Conservation (phyloP, 2,329 filamentous ascomycete genomes). For the Drechslerella stenobrocha region DNA sequence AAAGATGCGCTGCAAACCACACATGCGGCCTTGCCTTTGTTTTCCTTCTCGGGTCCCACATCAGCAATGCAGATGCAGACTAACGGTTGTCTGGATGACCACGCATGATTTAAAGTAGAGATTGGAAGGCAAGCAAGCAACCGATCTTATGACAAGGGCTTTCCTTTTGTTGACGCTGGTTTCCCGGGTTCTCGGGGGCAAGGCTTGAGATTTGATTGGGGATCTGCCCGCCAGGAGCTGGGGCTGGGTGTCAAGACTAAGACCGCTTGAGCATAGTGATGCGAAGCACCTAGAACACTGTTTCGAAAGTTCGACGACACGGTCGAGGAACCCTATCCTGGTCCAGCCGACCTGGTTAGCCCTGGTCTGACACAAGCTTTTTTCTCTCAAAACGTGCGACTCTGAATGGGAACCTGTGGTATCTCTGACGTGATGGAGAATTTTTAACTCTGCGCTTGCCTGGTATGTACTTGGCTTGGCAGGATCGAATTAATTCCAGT, state of each 20-base stretch:
- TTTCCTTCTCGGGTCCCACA: slow-evolving; percentile 5
- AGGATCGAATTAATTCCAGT: too few relatives aligned
- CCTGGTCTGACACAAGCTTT: slow-evolving; percentile 46
- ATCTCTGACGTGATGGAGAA: slow-evolving; percentile 1
- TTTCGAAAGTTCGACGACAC: slow-evolving; percentile 8
- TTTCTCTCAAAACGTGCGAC: slow-evolving; percentile 32
- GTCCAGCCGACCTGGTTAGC: slow-evolving; percentile 41
- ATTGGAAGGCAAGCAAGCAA: neutral
- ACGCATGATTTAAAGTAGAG: slow-evolving; percentile 19
- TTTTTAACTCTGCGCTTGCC: slow-evolving; percentile 1
- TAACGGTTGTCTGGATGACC: slow-evolving; percentile 18
- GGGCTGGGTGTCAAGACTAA: slow-evolving; percentile 2
- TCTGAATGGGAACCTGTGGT: slow-evolving; percentile 36
- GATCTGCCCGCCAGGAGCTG: neutral
- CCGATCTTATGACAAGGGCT: neutral
- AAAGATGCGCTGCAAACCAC: too few relatives aligned
- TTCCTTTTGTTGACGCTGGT: slow-evolving; percentile 11
- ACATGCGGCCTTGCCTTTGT: too few relatives aligned
- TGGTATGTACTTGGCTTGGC: neutral
- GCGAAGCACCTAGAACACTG: slow-evolving; percentile 18
- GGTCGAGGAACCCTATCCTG: neutral
- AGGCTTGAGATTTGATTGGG: neutral
- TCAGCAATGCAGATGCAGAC: slow-evolving; percentile 7
- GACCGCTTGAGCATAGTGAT: slow-evolving; percentile 29
- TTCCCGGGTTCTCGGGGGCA: slow-evolving; percentile 19